Conservation (phyloP, 495 filamentous ascomycete species). For the Rhypophila decipiens region DNA sequence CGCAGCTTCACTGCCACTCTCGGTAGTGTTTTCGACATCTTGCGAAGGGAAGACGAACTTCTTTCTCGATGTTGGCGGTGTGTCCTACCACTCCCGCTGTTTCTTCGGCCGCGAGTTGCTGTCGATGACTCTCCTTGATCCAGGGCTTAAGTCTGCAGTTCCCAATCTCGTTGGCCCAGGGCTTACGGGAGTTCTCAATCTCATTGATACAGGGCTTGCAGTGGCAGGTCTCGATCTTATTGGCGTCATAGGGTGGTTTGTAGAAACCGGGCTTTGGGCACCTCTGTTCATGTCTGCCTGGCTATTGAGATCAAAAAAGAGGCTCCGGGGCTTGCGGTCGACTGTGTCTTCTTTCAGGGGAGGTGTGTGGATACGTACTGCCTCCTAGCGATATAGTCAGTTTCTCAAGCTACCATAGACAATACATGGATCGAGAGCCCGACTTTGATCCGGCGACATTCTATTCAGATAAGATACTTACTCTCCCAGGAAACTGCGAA, state of each 20-base stretch:
- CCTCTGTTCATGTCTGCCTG: no score
- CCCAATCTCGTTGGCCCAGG: no score
- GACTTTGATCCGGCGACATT: neutral
- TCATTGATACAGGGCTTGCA: no score
- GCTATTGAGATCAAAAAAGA: constrained; percentile 43
- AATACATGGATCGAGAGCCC: no score
- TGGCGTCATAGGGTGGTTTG: no score
- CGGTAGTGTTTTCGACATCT: neutral
- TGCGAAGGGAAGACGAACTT: neutral
- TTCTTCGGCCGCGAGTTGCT: neutral
- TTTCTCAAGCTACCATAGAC: no score
- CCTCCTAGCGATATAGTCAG: constrained; percentile 30
- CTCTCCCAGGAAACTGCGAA: constrained; percentile 18
- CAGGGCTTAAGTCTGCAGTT: no score
- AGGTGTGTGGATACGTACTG: constrained; percentile 42
- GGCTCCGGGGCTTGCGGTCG: constrained; percentile 28
- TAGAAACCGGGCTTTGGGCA: no score
- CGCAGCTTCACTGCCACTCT: no score
- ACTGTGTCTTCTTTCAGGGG: constrained; percentile 27
- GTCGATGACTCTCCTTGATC: no score
- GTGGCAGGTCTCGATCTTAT: no score
- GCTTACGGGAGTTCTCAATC: no score
- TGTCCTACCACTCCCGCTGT: constrained; percentile 15
- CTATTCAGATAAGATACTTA: constrained; percentile 1
- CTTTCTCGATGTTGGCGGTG: neutral